Evolutionary conservation across 129 eudicot species (phyloP), one percentile per base, ranked within the genome.

Genomic region (Sambucus nigra): DNA sequence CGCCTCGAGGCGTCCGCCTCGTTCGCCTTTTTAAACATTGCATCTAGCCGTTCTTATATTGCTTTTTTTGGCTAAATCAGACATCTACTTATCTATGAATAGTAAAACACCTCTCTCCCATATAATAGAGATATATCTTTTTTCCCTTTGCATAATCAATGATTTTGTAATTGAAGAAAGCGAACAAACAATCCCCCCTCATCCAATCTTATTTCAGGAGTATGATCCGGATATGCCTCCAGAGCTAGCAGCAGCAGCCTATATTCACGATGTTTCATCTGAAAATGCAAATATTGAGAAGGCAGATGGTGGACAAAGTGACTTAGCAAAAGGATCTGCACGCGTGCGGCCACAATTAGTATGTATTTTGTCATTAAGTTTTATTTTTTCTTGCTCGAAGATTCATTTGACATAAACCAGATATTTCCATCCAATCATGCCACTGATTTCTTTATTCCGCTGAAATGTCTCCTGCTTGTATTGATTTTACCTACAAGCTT

Each of bases 191-290:
- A n/a, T n/a, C n/a, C n/a, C n/a, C n/a, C n/a, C n/a, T n/a, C 0
- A 33, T 17, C 16, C 22, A 18, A 24, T 23, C 15, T 29, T 47
- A 39, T 73, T 44, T 51, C 68, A 92, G 99, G 99, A 82, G 52
- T 92, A 92, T 69, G 99, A 92, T 80, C 99, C 99, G 15, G 99
- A 92, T 73, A 72, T 92, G 50, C 99, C 99, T 41, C 99, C 99
- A 28, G 99, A 92, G 76, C 86, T 92, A 41, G 99, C 92, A 32
- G 99, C 99, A 49, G 99, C 99, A 32, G 87, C 93, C 49, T 94
- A 94, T 26, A 66, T 66, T 67, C 94, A 76, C 65, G 94, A 79
- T 28, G 50, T 64, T 66, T 57, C 95, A 69, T 64, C 82, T 38
- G 89, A 69, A 56, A 79, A 72, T 60, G 75, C 73, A 19, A 70